A percentile compares a stretch with the other conserved stretches of the same genome.
Evolutionary conservation across 2,329 filamentous ascomycete genomes (phyloP).

Genomic region (Calonectria henricotiae): DNA sequence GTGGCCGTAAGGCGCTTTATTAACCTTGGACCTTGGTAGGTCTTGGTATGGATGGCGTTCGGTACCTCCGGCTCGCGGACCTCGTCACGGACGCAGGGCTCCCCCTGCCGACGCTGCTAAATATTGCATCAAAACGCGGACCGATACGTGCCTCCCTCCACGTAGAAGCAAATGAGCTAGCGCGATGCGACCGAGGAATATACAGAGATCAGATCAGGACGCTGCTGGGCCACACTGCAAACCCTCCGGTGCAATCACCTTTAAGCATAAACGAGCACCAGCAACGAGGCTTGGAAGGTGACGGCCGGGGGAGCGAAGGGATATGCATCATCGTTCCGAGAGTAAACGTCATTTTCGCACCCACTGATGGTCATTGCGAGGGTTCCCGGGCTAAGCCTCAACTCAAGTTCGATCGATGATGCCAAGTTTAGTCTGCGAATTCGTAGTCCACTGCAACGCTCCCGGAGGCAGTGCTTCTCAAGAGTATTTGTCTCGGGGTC

Average conservation of each 20-base stretch:
- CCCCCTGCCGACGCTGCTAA: constrained; percentile 3
- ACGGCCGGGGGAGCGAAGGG: neutral
- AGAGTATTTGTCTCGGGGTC: constrained; percentile 1
- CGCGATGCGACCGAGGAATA: constrained; percentile 15
- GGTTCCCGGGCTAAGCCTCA: neutral
- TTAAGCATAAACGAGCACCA: constrained; percentile 17
- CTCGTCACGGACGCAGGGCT: neutral
- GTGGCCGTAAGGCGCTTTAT: neutral
- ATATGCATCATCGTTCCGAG: neutral
- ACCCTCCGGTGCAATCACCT: neutral
- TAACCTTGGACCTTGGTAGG: constrained; percentile 1
- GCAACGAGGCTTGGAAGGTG: neutral
- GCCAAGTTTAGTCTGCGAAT: neutral
- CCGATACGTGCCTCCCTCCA: neutral
- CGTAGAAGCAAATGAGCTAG: neutral
- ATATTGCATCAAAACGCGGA: constrained; percentile 25
- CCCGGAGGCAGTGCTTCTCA: neutral
- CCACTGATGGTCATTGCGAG: neutral
- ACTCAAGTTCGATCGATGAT: constrained; percentile 1
- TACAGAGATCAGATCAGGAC: constrained; percentile 20
- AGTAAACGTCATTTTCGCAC: constrained; percentile 4
- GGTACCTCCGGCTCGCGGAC: constrained; percentile 11
- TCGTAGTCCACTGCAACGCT: neutral
- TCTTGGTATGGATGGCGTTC: neutral
- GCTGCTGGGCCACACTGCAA: too few species aligned